phyloP scores from a whole-genome alignment of 352 stramenopile species.

The Phytophthora tentaculata region DNA sequence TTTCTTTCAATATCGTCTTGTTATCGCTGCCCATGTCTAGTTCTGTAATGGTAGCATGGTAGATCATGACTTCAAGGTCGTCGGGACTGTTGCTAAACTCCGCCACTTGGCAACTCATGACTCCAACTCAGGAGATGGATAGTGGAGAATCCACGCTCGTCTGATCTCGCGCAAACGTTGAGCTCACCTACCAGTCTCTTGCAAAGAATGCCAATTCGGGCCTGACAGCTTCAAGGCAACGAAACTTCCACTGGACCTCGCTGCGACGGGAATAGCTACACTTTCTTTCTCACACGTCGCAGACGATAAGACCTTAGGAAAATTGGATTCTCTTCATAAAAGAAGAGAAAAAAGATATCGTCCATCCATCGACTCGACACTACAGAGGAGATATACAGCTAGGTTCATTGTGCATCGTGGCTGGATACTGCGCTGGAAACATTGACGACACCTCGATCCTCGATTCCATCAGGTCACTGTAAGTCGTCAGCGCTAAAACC shows the following conservation, averaged over 20 bases:
- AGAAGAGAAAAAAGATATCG: not conserved
- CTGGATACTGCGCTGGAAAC: conserved; percentile 26
- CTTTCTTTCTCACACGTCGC: conserved; percentile 25
- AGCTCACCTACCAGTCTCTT: conserved; percentile 26
- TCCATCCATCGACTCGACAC: not conserved
- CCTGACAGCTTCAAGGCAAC: conserved; percentile 9
- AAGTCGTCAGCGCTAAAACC: not conserved
- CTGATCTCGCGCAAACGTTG: conserved; percentile 12
- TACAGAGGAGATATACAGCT: not conserved
- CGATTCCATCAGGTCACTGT: not conserved
- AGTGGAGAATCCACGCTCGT: conserved; percentile 18
- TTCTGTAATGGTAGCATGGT: conserved; percentile 13
- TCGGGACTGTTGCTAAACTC: conserved; percentile 19
- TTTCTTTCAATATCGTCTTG: conserved; percentile 13
- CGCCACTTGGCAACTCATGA: conserved; percentile 40
- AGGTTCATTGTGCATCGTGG: conserved; percentile 6
- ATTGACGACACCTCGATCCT: conserved; percentile 26
- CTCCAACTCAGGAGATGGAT: conserved; percentile 15
- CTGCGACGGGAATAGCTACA: conserved; percentile 22
- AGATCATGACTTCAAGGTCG: conserved; percentile 26
- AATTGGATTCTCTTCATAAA: conserved; percentile 15
- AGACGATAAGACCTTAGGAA: conserved; percentile 31
- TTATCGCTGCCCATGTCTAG: conserved; percentile 22
- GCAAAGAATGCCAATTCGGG: conserved; percentile 19
- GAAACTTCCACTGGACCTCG: conserved; percentile 16